Base-by-base conservation (phyloP, 306 rosid species). In the Senna tora region DNA sequence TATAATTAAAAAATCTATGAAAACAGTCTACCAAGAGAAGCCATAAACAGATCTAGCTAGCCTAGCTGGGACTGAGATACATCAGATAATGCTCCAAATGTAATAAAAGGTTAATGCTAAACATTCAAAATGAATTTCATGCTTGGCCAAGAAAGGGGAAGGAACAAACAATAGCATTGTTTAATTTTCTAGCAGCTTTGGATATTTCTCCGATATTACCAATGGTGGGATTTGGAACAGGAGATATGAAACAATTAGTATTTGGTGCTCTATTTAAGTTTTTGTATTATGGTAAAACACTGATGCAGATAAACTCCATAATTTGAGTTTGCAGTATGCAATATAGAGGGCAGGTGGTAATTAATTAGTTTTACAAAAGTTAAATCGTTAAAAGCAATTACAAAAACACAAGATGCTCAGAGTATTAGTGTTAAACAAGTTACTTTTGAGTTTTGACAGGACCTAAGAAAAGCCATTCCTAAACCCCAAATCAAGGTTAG, bases 401-500 rank as follows among this genome's bases (percentile, higher is more conserved):
- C 17, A 41, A 13, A 25, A 36, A 64, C 16, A 15, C 41, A 0
- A 39, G 28, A 74, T 16, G n/a, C n/a, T n/a, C n/a, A n/a, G n/a
- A n/a, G n/a, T n/a, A n/a, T n/a, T n/a, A n/a, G n/a, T n/a, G 41
- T 33, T 7, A 3, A 6, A 49, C 33, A 58, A 36, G 25, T 11
- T 61, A 32, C 34, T 4, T 8, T 54, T 5, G 32, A 32, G 22
- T 4, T 8, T 54, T 5, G 32, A 63, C 28, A 51, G 47, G 59
- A 67, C 52, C 6, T 4, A 6, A 59, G 41, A 32, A 61, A 33
- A 67, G 65, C 71, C 62, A 52, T 33, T 32, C 41, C 75, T 47
- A 65, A 50, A 49, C 6, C 15, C 9, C 51, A 52, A 68, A 36
- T 21, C 32, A 52, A 34, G 46, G 22, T 5, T 2, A 36, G 50